Evolutionary conservation across 1,139 yeast genomes (phyloP).

Genomic region (Pichia sp.): DNA sequence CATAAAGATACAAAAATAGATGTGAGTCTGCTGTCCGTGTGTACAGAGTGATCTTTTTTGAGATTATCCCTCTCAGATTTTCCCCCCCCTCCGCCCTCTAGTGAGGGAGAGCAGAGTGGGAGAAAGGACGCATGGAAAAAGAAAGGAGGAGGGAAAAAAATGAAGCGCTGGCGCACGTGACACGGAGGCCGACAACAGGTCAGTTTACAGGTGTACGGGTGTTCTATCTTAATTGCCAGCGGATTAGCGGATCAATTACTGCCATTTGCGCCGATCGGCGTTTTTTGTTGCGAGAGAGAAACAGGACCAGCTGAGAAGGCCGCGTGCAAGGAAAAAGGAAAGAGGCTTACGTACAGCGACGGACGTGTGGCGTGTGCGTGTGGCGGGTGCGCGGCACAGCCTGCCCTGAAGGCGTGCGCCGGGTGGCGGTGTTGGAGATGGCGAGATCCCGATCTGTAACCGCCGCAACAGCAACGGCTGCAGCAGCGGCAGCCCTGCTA

Average conservation of each 20-base stretch:
- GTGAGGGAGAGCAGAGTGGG: neutral
- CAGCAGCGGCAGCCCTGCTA: too few relatives aligned
- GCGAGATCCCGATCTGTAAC: too few relatives aligned
- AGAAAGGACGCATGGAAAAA: neutral
- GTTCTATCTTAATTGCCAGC: neutral
- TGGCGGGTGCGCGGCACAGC: too few relatives aligned
- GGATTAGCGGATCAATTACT: too few relatives aligned
- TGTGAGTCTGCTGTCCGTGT: neutral
- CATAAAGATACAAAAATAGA: neutral
- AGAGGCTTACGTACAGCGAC: too few relatives aligned
- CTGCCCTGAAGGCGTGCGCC: too few relatives aligned
- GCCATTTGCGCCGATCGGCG: neutral
- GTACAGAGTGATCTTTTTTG: neutral
- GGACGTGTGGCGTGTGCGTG: too few relatives aligned
- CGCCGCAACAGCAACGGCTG: too few relatives aligned
- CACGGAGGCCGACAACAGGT: neutral
- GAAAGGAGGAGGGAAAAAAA: neutral
- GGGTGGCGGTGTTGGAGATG: too few relatives aligned
- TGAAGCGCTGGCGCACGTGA: neutral
- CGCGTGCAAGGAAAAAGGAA: too few relatives aligned
- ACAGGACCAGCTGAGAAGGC: too few relatives aligned
- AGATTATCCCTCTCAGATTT: neutral
- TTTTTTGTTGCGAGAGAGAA: too few relatives aligned
- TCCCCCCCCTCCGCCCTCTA: neutral
- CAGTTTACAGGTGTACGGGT: neutral